Evolutionary conservation across 192 early-diverging fungal genomes (phyloP).

Genomic region (Diversispora epigaea): DNA sequence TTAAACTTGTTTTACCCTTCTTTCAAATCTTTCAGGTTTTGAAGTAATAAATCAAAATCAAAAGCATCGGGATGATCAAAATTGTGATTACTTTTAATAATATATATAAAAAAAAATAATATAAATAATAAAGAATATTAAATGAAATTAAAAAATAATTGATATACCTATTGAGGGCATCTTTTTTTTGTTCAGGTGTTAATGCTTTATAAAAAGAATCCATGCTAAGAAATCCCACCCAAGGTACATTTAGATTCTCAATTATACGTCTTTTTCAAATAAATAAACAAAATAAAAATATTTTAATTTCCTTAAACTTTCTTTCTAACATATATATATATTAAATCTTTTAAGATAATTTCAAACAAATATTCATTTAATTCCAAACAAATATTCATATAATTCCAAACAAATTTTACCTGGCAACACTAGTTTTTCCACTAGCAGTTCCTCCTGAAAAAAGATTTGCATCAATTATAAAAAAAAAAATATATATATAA

Average conservation of each 20-base stretch:
- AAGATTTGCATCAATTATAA: background rate
- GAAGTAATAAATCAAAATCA: slow-evolving; percentile 75
- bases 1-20: slow-evolving; percentile 53
- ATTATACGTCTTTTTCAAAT: slow-evolving; percentile 55
- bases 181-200: slow-evolving; percentile 66
- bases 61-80: slow-evolving; percentile 93
- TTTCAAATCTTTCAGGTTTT: slow-evolving; percentile 74
- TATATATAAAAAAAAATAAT: slow-evolving; percentile 17
- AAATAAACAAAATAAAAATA: slow-evolving; percentile 9
- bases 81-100: slow-evolving; percentile 72
- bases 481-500: slow-evolving; percentile 12
- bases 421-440: slow-evolving; percentile 80
- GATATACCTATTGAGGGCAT: slow-evolving; percentile 50
- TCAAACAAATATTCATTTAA: background rate
- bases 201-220: slow-evolving; percentile 94
- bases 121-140: background rate
- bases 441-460: slow-evolving; percentile 70
- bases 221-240: slow-evolving; percentile 92
- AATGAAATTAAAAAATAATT: background rate
- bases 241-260: slow-evolving; percentile 72
- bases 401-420: slow-evolving; percentile 41
- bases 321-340: no score
- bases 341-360: no score
- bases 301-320: no score
- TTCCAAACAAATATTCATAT: background rate